Evolutionary conservation across 352 stramenopile species (phyloP).

Genomic region (Phytophthora colocasiae): DNA sequence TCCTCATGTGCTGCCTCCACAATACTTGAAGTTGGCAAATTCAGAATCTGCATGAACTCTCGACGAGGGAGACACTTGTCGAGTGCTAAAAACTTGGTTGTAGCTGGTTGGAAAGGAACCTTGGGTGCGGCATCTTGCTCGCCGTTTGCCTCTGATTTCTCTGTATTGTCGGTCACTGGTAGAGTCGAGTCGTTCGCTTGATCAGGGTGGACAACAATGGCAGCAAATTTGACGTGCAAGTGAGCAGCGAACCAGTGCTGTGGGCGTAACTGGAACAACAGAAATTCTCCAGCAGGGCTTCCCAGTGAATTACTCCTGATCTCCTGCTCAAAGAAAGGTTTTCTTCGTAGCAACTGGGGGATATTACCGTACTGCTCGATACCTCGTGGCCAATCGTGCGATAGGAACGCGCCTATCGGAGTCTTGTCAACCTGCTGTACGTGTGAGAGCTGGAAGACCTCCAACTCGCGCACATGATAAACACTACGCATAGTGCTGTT

Average conservation of each 20-base stretch:
- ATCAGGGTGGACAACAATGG: constrained; percentile 88
- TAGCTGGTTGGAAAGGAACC: constrained; percentile 17
- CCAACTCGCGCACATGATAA: constrained; percentile 95
- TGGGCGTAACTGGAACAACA: constrained; percentile 94
- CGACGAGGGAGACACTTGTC: constrained; percentile 98
- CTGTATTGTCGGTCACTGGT: background rate
- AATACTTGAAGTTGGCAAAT: constrained; percentile 55
- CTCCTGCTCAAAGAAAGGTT: constrained; percentile 96
- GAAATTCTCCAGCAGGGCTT: constrained; percentile 91
- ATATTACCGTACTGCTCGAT: constrained; percentile 96
- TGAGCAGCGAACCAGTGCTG: constrained; percentile 98
- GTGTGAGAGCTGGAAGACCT: constrained; percentile 94
- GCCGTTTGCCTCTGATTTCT: constrained; percentile 3
- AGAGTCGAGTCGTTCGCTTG: constrained; percentile 15
- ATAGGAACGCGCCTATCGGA: constrained; percentile 93
- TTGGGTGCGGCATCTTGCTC: constrained; percentile 17
- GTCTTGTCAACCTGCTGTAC: constrained; percentile 56
- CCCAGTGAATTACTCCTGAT: constrained; percentile 94
- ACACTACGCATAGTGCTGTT: constrained; percentile 91
- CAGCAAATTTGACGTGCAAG: constrained; percentile 98
- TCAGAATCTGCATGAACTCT: constrained; percentile 95
- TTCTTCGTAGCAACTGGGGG: constrained; percentile 89
- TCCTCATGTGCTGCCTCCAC: constrained; percentile 1
- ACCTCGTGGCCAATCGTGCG: constrained; percentile 98
- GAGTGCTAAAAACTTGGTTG: constrained; percentile 83